A percentile compares a stretch with the other conserved stretches of the same genome.
Conservation (phyloP, 2,329 filamentous ascomycete genomes). For the Cylindrodendrum hubeiense region DNA sequence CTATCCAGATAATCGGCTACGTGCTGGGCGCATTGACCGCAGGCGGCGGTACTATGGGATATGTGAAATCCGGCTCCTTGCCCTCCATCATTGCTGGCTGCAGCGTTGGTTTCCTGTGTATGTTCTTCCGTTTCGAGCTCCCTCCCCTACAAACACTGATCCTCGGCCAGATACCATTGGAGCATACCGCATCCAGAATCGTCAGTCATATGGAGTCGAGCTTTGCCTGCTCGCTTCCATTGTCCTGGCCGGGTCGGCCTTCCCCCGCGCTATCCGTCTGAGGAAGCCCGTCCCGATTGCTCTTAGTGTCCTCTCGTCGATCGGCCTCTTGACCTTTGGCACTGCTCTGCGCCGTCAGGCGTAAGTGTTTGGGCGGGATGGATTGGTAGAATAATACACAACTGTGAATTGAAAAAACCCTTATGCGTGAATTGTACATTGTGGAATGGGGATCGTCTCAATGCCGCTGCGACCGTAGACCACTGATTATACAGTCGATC, state of each 20-base stretch:
- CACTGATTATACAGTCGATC: constrained; percentile 18
- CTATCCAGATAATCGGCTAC: constrained; percentile 73
- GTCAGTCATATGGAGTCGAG: constrained; percentile 86
- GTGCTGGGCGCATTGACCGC: constrained; percentile 86
- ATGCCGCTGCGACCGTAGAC: constrained; percentile 26
- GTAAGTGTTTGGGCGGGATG: not conserved
- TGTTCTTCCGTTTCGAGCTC: constrained; percentile 31
- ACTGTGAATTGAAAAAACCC: constrained; percentile 10
- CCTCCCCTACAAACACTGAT: constrained; percentile 12
- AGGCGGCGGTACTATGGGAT: constrained; percentile 88
- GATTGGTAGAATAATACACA: constrained; percentile 3
- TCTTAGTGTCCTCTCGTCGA: constrained; percentile 82
- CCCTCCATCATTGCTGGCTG: constrained; percentile 89
- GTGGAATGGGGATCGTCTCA: constrained; percentile 24
- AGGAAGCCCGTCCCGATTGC: constrained; percentile 87
- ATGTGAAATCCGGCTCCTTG: constrained; percentile 84
- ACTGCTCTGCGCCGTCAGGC: constrained; percentile 67
- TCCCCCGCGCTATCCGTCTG: constrained; percentile 87
- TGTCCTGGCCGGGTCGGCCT: constrained; percentile 85
- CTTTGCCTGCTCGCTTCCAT: constrained; percentile 88
- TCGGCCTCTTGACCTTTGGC: constrained; percentile 85
- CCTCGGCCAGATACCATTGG: constrained; percentile 75
- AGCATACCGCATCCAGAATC: constrained; percentile 82
- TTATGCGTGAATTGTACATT: constrained; percentile 20
- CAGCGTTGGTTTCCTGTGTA: constrained; percentile 79